phyloP scores from a whole-genome alignment of 176 grass and related monocot genomes.

The Olyra latifolia region DNA sequence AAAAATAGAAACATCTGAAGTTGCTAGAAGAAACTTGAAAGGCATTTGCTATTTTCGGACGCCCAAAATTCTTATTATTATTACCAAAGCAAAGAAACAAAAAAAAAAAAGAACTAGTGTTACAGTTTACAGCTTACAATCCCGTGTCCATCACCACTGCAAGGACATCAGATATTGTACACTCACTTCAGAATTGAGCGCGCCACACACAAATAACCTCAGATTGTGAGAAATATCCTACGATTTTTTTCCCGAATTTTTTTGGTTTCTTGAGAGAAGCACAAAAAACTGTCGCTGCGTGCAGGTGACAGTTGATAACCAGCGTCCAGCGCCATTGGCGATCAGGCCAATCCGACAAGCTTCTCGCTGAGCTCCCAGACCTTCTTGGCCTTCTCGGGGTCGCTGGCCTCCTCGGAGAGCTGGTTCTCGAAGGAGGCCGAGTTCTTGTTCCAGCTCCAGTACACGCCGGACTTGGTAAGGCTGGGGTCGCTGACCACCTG shows the following conservation, averaged over 20 bases:
- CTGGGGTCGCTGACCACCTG: slow-evolving; percentile 94
- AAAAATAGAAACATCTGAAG: neutral
- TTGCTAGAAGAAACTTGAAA: neutral
- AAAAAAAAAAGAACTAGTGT: slow-evolving; percentile 28
- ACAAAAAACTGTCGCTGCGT: slow-evolving; percentile 18
- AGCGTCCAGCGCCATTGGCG: neutral
- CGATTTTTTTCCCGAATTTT: neutral
- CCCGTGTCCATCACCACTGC: neutral
- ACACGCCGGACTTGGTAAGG: slow-evolving; percentile 87
- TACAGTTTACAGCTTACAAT: slow-evolving; percentile 35
- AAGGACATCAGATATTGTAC: slow-evolving; percentile 28
- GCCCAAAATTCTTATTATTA: slow-evolving; percentile 28
- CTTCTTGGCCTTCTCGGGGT: slow-evolving; percentile 79
- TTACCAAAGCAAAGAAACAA: slow-evolving; percentile 19
- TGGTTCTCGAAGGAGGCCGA: slow-evolving; percentile 97
- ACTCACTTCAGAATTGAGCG: neutral
- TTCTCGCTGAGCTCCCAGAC: slow-evolving; percentile 95
- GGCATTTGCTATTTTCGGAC: neutral
- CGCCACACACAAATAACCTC: neutral
- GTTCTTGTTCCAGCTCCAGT: slow-evolving; percentile 99
- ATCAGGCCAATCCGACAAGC: slow-evolving; percentile 71
- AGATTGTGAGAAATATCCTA: neutral
- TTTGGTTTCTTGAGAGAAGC: neutral
- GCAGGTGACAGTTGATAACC: neutral
- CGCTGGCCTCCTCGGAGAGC: slow-evolving; percentile 90